Evolutionary conservation across 176 grass and related monocot species (phyloP).

Genomic region (Musa itinerans): DNA sequence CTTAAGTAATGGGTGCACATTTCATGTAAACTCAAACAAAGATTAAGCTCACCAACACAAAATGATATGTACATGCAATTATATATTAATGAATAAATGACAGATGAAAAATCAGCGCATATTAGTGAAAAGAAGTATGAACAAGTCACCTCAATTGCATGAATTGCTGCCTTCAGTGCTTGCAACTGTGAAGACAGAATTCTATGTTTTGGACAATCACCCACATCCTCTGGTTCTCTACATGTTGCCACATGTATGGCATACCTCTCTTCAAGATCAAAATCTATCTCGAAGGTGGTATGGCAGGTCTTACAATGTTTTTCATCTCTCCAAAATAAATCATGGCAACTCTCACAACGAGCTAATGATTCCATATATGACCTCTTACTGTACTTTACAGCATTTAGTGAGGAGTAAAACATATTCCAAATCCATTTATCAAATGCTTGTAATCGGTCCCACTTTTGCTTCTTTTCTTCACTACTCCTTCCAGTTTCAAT

Average conservation of each 20-base stretch:
- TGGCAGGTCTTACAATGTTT: conserved; percentile 98
- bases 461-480: conserved; percentile 54
- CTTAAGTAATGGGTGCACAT: not conserved
- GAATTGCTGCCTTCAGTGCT: conserved; percentile 84
- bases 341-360: conserved; percentile 76
- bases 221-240: conserved; percentile 43
- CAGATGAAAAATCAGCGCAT: not conserved
- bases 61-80: not conserved
- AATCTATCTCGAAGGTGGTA: conserved; percentile 83
- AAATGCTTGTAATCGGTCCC: conserved; percentile 60
- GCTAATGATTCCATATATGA: conserved; percentile 67
- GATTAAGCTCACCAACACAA: too few species aligned
- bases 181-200: conserved; percentile 74
- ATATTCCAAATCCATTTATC: conserved; percentile 88
- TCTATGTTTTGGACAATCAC: conserved; percentile 57
- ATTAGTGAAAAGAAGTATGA: not conserved
- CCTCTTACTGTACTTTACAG: conserved; percentile 55
- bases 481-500: conserved; percentile 58
- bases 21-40: not conserved
- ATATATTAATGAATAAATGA: not conserved
- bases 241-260: conserved; percentile 75
- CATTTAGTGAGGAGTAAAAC: conserved; percentile 57
- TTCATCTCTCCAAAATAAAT: conserved; percentile 98
- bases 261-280: conserved; percentile 96
- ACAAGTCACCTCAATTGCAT: conserved; percentile 75